Conservation (phyloP, 331 rosid species). For the Pyrus hybrid region DNA sequence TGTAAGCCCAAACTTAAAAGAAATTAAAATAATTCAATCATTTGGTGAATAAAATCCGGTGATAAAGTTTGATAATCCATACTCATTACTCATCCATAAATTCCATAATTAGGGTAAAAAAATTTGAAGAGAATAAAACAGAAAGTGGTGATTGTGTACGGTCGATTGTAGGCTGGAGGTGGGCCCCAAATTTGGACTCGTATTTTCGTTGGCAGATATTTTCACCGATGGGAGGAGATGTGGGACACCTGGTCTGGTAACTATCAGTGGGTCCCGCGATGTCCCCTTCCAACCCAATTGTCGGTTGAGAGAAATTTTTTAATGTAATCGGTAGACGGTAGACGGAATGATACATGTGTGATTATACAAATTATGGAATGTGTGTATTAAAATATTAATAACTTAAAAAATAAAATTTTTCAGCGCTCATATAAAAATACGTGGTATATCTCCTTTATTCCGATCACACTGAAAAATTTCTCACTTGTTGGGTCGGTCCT, state of each 20-base stretch:
- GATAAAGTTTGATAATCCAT: no score
- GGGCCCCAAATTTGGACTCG: background rate
- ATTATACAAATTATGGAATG: no score
- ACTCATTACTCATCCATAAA: background rate
- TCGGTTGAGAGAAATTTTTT: slow-evolving; percentile 7
- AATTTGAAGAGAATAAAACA: background rate
- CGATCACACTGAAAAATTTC: no score
- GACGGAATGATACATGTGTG: accelerated
- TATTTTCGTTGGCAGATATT: background rate
- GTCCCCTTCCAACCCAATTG: slow-evolving; percentile 48
- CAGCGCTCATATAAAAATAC: accelerated
- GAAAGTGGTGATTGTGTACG: background rate
- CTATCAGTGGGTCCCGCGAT: slow-evolving; percentile 19
- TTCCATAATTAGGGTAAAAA: background rate
- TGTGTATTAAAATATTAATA: no score
- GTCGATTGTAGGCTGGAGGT: background rate
- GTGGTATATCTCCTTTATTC: accelerated
- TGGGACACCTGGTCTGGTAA: background rate
- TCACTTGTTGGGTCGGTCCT: slow-evolving; percentile 2
- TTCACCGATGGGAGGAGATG: background rate
- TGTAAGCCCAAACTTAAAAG: no score
- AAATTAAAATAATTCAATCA: no score
- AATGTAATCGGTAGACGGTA: accelerated
- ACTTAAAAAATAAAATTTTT: no score
- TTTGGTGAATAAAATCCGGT: no score